Evolutionary conservation across 1,139 yeast genomes (phyloP).

Genomic region (Scheffersomyces cryptocercus): DNA sequence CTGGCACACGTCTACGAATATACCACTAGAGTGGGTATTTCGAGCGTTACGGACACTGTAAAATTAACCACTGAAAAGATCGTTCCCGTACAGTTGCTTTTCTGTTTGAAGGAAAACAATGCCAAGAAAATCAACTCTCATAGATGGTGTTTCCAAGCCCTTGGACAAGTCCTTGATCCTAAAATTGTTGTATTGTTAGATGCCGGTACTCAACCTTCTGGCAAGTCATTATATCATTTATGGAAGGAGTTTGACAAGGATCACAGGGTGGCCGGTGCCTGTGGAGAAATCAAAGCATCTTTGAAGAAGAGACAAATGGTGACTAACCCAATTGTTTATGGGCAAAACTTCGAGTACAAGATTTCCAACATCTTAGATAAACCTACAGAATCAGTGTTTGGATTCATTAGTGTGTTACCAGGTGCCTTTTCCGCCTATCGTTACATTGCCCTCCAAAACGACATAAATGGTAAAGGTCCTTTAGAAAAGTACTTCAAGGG

Average conservation of each 20-base stretch:
- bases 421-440: slow-evolving; percentile 51
- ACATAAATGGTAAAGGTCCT: slow-evolving; percentile 46
- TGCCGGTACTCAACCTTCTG: slow-evolving; percentile 52
- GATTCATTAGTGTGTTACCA: slow-evolving; percentile 48
- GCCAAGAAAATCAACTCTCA: slow-evolving; percentile 52
- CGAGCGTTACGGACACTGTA: slow-evolving; percentile 47
- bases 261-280: slow-evolving; percentile 52
- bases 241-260: slow-evolving; percentile 53
- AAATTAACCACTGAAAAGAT: slow-evolving; percentile 50
- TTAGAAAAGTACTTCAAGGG: slow-evolving; percentile 52
- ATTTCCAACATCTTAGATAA: slow-evolving; percentile 48
- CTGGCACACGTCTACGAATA: slow-evolving; percentile 51
- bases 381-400: slow-evolving; percentile 49
- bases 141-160: slow-evolving; percentile 54
- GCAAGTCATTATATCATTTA: slow-evolving; percentile 46
- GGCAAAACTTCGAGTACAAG: slow-evolving; percentile 50
- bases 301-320: slow-evolving; percentile 39
- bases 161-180: slow-evolving; percentile 47
- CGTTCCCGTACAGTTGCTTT: slow-evolving; percentile 49
- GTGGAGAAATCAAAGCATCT: slow-evolving; percentile 51
- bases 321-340: slow-evolving; percentile 49
- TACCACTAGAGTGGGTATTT: slow-evolving; percentile 50
- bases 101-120: slow-evolving; percentile 48
- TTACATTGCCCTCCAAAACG: slow-evolving; percentile 42
- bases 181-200: slow-evolving; percentile 44